A percentile compares a stretch with the other conserved stretches of the same genome.
These are phyloP conservation scores for Chrysoporthe cubensis DNA, from an alignment of 2,329 filamentous ascomycete species.

Conservation along the genomic window DNA sequence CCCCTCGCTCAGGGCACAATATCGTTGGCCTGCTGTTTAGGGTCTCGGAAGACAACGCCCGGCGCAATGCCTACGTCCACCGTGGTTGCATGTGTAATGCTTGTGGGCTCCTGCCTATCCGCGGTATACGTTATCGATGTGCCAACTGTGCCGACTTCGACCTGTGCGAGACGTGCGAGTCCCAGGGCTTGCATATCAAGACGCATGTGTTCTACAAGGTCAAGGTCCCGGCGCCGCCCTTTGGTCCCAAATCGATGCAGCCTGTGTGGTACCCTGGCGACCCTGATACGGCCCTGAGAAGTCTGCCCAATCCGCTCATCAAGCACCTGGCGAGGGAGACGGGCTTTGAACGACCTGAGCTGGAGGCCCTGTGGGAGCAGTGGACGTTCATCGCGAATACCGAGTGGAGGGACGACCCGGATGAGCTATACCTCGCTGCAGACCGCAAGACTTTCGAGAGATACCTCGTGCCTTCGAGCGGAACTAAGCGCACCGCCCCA, in stretches of 20 bases:
- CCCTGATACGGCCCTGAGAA: constrained; percentile 70
- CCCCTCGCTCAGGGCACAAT: constrained; percentile 69
- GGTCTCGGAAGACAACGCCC: constrained; percentile 91
- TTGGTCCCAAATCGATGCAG: constrained; percentile 79
- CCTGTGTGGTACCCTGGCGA: constrained; percentile 89
- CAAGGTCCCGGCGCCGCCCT: constrained; percentile 82
- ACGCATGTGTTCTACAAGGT: constrained; percentile 98
- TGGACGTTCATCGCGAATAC: constrained; percentile 92
- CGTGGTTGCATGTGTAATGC: constrained; percentile 90
- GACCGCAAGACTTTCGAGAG: constrained; percentile 92
- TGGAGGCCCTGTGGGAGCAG: constrained; percentile 95
- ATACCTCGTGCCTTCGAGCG: constrained; percentile 84
- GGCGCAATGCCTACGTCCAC: constrained; percentile 87
- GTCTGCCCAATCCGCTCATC: constrained; percentile 69
- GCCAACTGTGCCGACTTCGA: constrained; percentile 96
- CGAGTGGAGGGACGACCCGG: constrained; percentile 81
- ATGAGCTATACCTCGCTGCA: constrained; percentile 79
- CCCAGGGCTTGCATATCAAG: constrained; percentile 75
- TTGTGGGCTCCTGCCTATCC: constrained; percentile 86
- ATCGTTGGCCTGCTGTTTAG: constrained; percentile 85
- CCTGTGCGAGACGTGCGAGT: constrained; percentile 91
- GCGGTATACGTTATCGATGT: constrained; percentile 90
- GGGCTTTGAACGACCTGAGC: constrained; percentile 80
- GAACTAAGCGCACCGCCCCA: constrained; percentile 75
- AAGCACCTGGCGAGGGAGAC: constrained; percentile 72